Base-by-base conservation (phyloP, 2,329 filamentous ascomycete genomes). In the Ploettnerulaceae sp. region DNA sequence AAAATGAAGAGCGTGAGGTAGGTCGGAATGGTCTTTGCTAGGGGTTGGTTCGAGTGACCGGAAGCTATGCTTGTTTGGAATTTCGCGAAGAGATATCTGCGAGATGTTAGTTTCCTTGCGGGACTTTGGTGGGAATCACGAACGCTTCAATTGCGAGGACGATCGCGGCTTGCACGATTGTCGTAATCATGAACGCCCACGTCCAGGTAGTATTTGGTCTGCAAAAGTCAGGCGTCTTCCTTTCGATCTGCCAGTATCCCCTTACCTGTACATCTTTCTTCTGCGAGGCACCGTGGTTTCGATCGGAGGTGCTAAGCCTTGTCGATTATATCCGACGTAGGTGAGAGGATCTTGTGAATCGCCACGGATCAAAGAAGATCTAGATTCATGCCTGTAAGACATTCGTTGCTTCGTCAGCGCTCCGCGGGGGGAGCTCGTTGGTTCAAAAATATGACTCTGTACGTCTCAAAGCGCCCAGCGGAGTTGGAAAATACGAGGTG, bases 1-100 rank as follows among this genome's bases (percentile, higher is more conserved):
- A 98, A 96, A 66, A 96, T 95, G 73, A 97, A 95, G 36, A 98
- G 80, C 18, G 91, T 89, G 48, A 98, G 75, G 69, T 96, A 97
- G 28, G 91, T 97, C 20, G 93, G 91, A 54, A 98, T 95, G 0
- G 90, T 83, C 63, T 75, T 77, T 58, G 75, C 73, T 52, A 80
- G 75, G 9, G 79, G 73, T 43, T 70, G 66, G 25, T 54, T 79
- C 65, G 70, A 72, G 38, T 72, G 69, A 72, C 69, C 37, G 64
- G 70, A 39, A 65, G 61, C 14, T 60, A 84, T 66, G 53, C 74
- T 81, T 33, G 69, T 69, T 66, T 96, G 88, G 68, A 96, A 97
- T 59, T 81, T 81, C 54, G 77, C 89, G 63, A 97, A 98, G 37
- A 95, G 81, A 67, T 93, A 98, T 94, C 61, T 62, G 9, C 12